Base-by-base conservation (phyloP, 1,284 basidiomycete genomes). In the Marasmius fiardii region DNA sequence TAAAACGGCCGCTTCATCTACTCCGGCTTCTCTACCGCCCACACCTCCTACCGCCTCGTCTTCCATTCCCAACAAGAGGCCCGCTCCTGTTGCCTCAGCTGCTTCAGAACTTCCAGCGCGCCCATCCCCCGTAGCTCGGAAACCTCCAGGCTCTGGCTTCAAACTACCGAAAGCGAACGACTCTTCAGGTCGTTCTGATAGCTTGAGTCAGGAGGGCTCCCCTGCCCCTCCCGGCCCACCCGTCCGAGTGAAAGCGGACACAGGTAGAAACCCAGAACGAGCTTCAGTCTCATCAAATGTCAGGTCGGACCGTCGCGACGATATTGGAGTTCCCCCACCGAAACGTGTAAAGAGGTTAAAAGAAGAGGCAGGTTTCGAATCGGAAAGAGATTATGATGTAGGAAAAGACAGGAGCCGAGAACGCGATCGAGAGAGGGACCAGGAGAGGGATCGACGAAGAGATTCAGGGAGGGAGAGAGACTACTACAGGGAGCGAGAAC, bases 101-200 rank as follows among this genome's bases (percentile, higher is more conserved):
- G 14, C 44, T n/a, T 8, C 44, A 16, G 23, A 16, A 23, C 16
- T 28, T 20, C 44, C 44, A 28, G 63, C 24, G 61, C 71, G 54
- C 3, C 49, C 47, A 10, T 45, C 63, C 6, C 43, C 57, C 10
- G 55, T 60, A 0, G 56, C 67, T 8, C 65, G 74, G 51, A 73
- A 74, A 37, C 54, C 69, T 4, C 83, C 83, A 39, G 83, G 83
- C 0, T 85, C 78, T 4, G 77, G 78, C 1, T 79, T 68, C 61
- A 73, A 72, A 57, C 63, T 61, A n/a, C n/a, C n/a, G 21, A 63
- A 67, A 55, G 67, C 68, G 47, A 12, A 26, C 26, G 23, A 53
- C 6, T 57, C 57, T 18, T 21, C 48, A 51, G 23, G 68, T 24
- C 66, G 67, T 5, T 68, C 65, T 16, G 34, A 44, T 5, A 41